A percentile compares a stretch with the other conserved stretches of the same genome.
phyloP scores from a whole-genome alignment of 2,329 filamentous ascomycete species.

The Colletotrichum melonis region DNA sequence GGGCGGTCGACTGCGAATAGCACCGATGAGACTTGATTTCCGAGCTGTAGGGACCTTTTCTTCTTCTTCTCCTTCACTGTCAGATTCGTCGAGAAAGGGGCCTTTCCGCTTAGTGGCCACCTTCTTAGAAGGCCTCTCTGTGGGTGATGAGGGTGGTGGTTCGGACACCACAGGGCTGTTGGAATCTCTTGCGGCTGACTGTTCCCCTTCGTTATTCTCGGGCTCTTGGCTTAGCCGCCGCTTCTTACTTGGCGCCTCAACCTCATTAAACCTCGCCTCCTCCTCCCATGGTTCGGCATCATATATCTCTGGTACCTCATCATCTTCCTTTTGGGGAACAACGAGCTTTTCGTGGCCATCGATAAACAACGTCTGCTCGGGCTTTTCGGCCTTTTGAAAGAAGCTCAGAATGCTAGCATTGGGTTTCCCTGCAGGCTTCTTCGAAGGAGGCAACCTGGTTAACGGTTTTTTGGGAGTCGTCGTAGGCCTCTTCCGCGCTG shows the following conservation, averaged over 20 bases:
- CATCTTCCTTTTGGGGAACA: not conserved
- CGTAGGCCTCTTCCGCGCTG: slow-evolving; percentile 32
- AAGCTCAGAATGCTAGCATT: slow-evolving; percentile 80
- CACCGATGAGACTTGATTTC: not conserved
- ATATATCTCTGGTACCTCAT: slow-evolving; percentile 20
- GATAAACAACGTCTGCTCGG: slow-evolving; percentile 69
- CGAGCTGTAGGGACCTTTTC: slow-evolving; percentile 27
- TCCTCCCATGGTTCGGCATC: slow-evolving; percentile 21
- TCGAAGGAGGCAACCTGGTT: slow-evolving; percentile 34
- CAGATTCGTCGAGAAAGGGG: slow-evolving; percentile 79
- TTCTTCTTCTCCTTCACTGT: slow-evolving; percentile 60
- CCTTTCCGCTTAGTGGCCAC: slow-evolving; percentile 52
- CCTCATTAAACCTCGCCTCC: slow-evolving; percentile 46
- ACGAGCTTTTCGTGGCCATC: slow-evolving; percentile 33
- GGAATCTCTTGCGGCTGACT: not conserved
- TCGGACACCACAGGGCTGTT: slow-evolving; percentile 5
- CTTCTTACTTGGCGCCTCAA: slow-evolving; percentile 51
- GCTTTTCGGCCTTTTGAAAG: slow-evolving; percentile 76
- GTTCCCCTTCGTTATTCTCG: slow-evolving; percentile 13
- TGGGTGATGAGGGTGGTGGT: slow-evolving; percentile 7
- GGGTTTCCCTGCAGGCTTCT: slow-evolving; percentile 50
- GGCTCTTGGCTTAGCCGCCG: slow-evolving; percentile 51
- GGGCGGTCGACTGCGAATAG: not conserved
- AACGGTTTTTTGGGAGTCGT: slow-evolving; percentile 33
- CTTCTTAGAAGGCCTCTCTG: slow-evolving; percentile 22